phyloP scores from a whole-genome alignment of 129 eudicot genomes.

The Escallonia rubra region DNA sequence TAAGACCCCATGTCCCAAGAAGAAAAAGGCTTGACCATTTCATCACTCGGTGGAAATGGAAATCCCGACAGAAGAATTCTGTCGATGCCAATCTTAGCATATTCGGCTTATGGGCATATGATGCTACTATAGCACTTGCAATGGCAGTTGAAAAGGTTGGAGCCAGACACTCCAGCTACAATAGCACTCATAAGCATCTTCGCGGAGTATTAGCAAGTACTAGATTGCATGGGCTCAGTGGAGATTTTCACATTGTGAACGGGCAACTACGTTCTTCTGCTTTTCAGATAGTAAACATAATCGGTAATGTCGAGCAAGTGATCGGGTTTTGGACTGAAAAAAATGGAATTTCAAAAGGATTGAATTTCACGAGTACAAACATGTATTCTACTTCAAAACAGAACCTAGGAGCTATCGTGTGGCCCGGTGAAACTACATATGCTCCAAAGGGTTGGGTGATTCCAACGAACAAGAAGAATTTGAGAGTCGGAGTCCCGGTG shows the following conservation, averaged over 20 bases:
- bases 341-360: constrained; percentile 9
- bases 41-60: constrained; percentile 15
- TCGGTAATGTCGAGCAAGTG: constrained; percentile 4
- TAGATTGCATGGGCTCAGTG: constrained; percentile 22
- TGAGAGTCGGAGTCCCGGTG: constrained; percentile 23
- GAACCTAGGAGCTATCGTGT: constrained; percentile 8
- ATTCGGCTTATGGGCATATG: constrained; percentile 56
- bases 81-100: neutral
- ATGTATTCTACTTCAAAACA: neutral
- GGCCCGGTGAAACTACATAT: constrained; percentile 22
- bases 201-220: constrained; percentile 8
- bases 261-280: constrained; percentile 9
- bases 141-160: constrained; percentile 35
- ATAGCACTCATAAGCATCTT: neutral
- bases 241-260: constrained; percentile 15
- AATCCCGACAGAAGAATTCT: constrained; percentile 1
- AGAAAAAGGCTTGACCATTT: constrained; percentile 21
- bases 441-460: constrained; percentile 27
- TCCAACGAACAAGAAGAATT: constrained; percentile 15
- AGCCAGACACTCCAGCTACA: neutral
- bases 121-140: constrained; percentile 48
- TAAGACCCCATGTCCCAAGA: constrained; percentile 29
- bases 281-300: constrained; percentile 6
- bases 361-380: neutral
- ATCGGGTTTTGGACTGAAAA: constrained; percentile 22